Conservation (phyloP, 345 rosid species). For the Dipteronia sinensis region DNA sequence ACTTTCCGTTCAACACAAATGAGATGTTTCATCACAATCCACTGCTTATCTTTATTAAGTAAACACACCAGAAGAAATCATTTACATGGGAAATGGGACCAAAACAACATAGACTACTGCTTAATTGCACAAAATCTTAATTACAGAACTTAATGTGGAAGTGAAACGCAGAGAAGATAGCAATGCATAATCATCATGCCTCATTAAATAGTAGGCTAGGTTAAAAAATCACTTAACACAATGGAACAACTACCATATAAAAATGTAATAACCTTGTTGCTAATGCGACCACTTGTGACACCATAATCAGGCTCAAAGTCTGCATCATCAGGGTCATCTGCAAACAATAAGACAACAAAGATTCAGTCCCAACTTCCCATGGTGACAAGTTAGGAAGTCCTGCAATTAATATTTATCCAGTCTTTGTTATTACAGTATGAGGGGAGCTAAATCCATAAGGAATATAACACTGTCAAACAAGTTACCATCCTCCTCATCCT, state of each 20-base stretch:
- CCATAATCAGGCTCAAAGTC: conserved; percentile 90
- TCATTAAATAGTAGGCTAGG: not conserved
- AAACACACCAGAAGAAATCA: not conserved
- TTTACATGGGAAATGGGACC: not conserved
- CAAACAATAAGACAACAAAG: conserved; percentile 36
- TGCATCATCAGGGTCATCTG: conserved; percentile 99
- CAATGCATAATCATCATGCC: not conserved
- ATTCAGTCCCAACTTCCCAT: conserved; percentile 17
- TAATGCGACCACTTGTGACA: conserved; percentile 37
- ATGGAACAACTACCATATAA: not conserved
- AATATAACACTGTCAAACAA: conserved; percentile 24
- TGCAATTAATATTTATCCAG: not conserved
- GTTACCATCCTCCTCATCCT: conserved; percentile 86
- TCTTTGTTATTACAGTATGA: not conserved
- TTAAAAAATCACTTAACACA: not conserved
- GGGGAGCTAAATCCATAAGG: conserved; percentile 3
- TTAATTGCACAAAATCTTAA: not conserved
- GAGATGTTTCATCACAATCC: not conserved
- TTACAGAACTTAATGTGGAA: not conserved
- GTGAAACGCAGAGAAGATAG: not conserved
- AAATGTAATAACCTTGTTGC: conserved; percentile 57
- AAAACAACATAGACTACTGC: not conserved
- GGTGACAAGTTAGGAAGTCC: not conserved
- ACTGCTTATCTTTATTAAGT: not conserved
- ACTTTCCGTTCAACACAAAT: not conserved